phyloP scores from a whole-genome alignment of 768 basidiomycete species.

The Paxillus ammoniavirescens region DNA sequence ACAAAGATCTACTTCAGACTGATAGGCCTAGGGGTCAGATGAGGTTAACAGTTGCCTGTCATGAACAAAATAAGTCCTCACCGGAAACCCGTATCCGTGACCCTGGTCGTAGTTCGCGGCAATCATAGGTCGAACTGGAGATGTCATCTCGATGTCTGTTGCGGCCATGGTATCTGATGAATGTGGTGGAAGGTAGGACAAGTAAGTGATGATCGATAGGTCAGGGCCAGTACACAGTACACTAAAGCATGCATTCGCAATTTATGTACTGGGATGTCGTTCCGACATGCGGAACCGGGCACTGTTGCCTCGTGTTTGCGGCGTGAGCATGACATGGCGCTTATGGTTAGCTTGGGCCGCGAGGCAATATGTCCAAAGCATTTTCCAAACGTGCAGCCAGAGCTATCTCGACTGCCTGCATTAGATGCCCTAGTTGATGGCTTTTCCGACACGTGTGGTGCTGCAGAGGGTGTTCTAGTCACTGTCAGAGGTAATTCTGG shows the following conservation, averaged over 20 bases:
- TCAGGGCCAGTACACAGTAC: neutral
- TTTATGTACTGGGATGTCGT: conserved; percentile 25
- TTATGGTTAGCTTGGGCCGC: conserved; percentile 9
- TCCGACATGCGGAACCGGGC: conserved; percentile 25
- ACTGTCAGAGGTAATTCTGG: neutral
- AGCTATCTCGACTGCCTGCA: neutral
- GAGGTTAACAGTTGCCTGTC: conserved; percentile 1
- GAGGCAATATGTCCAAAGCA: conserved; percentile 7
- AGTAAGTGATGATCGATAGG: conserved; percentile 15
- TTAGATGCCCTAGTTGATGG: conserved; percentile 1
- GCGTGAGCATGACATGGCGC: conserved; percentile 11
- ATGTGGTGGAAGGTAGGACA: neutral
- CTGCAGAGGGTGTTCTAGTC: neutral
- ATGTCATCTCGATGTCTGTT: conserved; percentile 35
- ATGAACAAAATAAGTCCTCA: conserved; percentile 9
- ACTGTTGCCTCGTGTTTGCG: conserved; percentile 29
- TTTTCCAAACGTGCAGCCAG: conserved; percentile 3
- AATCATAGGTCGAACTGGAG: conserved; percentile 29
- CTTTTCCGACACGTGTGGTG: neutral
- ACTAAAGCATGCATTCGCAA: conserved; percentile 6
- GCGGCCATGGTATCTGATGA: conserved; percentile 11
- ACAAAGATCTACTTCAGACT: conserved; percentile 48
- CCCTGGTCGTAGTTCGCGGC: conserved; percentile 18
- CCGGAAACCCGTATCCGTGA: conserved; percentile 19
- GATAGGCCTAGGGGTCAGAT: conserved; percentile 19